These are phyloP conservation scores for Solanum rostratum DNA, from an alignment of 257 asterid species.

Conservation along the genomic window DNA sequence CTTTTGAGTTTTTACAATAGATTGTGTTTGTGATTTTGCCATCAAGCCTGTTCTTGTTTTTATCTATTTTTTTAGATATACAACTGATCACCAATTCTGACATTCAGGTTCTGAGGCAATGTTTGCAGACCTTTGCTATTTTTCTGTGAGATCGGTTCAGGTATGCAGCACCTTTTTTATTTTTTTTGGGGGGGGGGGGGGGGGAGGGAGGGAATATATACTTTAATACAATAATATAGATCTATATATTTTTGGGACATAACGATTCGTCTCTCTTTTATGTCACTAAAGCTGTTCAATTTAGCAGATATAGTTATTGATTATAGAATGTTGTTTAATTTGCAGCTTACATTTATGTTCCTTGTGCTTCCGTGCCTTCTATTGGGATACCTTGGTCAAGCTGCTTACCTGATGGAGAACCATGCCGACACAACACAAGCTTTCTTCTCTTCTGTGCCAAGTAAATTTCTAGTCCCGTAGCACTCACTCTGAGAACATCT, in stretches of 20 bases:
- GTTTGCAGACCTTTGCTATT: slow-evolving; percentile 98
- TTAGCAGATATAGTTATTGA: not conserved
- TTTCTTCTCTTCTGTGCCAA: slow-evolving; percentile 88
- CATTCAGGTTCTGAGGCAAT: slow-evolving; percentile 98
- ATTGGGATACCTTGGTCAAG: slow-evolving; percentile 98
- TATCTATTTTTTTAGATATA: slow-evolving; percentile 5
- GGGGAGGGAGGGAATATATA: not conserved
- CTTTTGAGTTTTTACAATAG: not conserved
- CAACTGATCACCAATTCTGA: slow-evolving; percentile 39
- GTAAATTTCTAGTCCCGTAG: slow-evolving; percentile 26
- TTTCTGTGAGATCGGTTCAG: slow-evolving; percentile 95
- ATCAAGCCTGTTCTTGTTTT: not conserved
- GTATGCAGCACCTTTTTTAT: slow-evolving; percentile 21
- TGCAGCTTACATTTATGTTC: slow-evolving; percentile 82
- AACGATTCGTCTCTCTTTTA: not conserved
- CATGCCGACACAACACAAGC: slow-evolving; percentile 92
- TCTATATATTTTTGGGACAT: not conserved
- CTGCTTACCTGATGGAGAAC: slow-evolving; percentile 95
- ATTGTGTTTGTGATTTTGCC: not conserved
- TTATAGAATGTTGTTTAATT: slow-evolving; percentile 12
- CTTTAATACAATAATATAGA: not conserved
- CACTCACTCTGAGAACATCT: not conserved
- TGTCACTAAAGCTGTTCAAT: not conserved
- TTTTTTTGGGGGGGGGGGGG: too few relatives aligned
- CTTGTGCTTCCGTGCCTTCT: slow-evolving; percentile 95